phyloP scores from a whole-genome alignment of 1,284 basidiomycete species.

The Exsudoporus floridanus region DNA sequence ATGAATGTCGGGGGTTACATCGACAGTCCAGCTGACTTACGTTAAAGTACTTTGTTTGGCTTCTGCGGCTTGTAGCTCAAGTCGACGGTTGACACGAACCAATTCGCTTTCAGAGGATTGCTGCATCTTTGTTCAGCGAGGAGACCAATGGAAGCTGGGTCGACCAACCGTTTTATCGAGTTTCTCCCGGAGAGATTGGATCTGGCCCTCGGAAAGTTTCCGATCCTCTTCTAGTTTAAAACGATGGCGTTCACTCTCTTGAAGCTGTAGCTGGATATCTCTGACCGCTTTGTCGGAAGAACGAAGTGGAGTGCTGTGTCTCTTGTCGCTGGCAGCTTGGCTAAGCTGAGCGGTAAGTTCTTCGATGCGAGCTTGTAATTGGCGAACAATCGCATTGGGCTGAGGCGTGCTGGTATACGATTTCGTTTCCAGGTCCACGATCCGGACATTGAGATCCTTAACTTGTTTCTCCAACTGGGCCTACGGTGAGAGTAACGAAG shows the following conservation, averaged over 20 bases:
- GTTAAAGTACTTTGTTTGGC: slow-evolving; percentile 68
- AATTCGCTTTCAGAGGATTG: slow-evolving; percentile 70
- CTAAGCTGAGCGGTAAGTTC: slow-evolving; percentile 66
- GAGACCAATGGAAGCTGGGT: neutral
- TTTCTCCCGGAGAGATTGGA: slow-evolving; percentile 52
- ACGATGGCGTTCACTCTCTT: slow-evolving; percentile 61
- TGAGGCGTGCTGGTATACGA: slow-evolving; percentile 68
- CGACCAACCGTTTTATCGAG: slow-evolving; percentile 54
- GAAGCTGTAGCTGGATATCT: slow-evolving; percentile 54
- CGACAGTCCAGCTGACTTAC: slow-evolving; percentile 41
- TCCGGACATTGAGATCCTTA: slow-evolving; percentile 77
- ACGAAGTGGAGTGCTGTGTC: slow-evolving; percentile 47
- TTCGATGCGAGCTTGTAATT: slow-evolving; percentile 66
- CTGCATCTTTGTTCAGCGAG: slow-evolving; percentile 38
- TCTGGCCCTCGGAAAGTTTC: slow-evolving; percentile 55
- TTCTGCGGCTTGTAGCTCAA: slow-evolving; percentile 73
- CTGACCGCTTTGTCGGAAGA: slow-evolving; percentile 53
- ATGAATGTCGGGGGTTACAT: slow-evolving; percentile 5
- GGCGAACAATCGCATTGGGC: slow-evolving; percentile 51
- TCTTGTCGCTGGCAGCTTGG: slow-evolving; percentile 50
- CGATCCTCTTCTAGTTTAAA: slow-evolving; percentile 65
- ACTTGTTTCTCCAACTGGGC: slow-evolving; percentile 79
- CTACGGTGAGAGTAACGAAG: slow-evolving; percentile 39
- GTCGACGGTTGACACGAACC: slow-evolving; percentile 68
- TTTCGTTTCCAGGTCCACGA: slow-evolving; percentile 79